Evolutionary conservation across 2,329 filamentous ascomycete genomes (phyloP).

Genomic region (Periconia sp.): DNA sequence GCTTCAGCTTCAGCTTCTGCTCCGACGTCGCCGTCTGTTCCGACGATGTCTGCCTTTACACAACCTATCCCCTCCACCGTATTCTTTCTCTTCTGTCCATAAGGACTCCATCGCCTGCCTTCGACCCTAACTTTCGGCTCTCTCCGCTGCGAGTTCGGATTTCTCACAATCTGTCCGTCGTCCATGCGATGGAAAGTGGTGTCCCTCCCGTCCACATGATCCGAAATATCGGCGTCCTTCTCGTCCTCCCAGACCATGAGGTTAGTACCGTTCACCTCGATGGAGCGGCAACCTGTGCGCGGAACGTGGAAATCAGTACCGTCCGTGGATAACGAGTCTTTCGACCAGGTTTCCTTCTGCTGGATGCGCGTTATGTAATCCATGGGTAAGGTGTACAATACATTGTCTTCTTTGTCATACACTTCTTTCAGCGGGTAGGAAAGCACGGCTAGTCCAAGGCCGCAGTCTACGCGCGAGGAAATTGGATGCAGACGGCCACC

Average conservation of each 20-base stretch:
- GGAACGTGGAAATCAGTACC: slow-evolving; percentile 43
- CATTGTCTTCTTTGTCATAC: slow-evolving; percentile 46
- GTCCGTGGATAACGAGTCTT: slow-evolving; percentile 33
- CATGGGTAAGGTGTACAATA: slow-evolving; percentile 47
- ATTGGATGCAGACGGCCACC: slow-evolving; percentile 47
- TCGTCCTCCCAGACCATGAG: slow-evolving; percentile 50
- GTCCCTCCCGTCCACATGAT: slow-evolving; percentile 43
- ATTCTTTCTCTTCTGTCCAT: slow-evolving; percentile 36
- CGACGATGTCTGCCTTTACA: too few relatives aligned
- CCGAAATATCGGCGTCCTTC: slow-evolving; percentile 45
- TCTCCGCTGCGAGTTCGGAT: slow-evolving; percentile 40
- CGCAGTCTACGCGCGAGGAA: slow-evolving; percentile 46
- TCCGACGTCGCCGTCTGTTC: slow-evolving; percentile 21
- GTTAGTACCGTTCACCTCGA: slow-evolving; percentile 46
- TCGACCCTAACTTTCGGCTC: slow-evolving; percentile 31
- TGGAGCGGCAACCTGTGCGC: slow-evolving; percentile 43
- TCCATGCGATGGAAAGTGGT: slow-evolving; percentile 46
- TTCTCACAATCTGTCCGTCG: slow-evolving; percentile 45
- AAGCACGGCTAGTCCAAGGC: slow-evolving; percentile 44
- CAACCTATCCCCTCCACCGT: slow-evolving; percentile 24
- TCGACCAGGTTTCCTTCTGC: slow-evolving; percentile 46
- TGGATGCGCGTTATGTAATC: slow-evolving; percentile 46
- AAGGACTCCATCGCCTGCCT: slow-evolving; percentile 42
- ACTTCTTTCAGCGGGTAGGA: slow-evolving; percentile 44
- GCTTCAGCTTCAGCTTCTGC: too few relatives aligned